Evolutionary conservation across 805 yeast species (phyloP).

Genomic region (Wickerhamiella kurtzmanii): DNA sequence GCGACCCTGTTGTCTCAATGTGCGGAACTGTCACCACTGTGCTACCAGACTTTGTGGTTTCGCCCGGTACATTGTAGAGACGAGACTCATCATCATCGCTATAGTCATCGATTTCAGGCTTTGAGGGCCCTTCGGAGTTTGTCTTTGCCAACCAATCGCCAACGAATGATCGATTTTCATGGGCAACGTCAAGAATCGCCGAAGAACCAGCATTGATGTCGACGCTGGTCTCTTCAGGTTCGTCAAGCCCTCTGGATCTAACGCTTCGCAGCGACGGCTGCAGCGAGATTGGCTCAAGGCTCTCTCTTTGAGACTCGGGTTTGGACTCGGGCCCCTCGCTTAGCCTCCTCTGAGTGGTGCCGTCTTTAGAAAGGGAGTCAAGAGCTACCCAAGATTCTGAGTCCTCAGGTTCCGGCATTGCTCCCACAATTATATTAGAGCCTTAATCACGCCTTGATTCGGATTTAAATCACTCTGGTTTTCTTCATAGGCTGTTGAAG

Average conservation of each 20-base stretch:
- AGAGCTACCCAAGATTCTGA: background rate
- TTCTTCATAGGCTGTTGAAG: background rate
- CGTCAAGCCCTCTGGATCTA: background rate
- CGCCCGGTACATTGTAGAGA: background rate
- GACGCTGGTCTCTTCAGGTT: background rate
- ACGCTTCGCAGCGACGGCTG: background rate
- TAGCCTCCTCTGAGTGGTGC: background rate
- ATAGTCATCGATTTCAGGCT: background rate
- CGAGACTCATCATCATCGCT: background rate
- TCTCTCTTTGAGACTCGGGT: background rate
- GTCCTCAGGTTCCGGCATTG: background rate
- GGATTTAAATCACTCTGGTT: too few relatives aligned
- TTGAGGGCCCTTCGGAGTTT: background rate
- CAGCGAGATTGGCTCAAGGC: background rate
- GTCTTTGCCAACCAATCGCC: slow-evolving; percentile 10
- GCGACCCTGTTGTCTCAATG: too few relatives aligned
- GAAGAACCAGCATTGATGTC: slow-evolving; percentile 1
- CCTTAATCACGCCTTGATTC: too few relatives aligned
- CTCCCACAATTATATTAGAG: too few relatives aligned
- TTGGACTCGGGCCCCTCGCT: background rate
- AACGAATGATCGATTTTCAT: slow-evolving; percentile 1
- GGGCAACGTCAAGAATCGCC: slow-evolving; percentile 14
- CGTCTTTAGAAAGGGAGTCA: background rate
- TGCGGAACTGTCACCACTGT: too few relatives aligned
- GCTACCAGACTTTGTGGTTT: too few relatives aligned